Conservation (phyloP, 2,329 filamentous ascomycete genomes). For the Aureobasidium sp. region DNA sequence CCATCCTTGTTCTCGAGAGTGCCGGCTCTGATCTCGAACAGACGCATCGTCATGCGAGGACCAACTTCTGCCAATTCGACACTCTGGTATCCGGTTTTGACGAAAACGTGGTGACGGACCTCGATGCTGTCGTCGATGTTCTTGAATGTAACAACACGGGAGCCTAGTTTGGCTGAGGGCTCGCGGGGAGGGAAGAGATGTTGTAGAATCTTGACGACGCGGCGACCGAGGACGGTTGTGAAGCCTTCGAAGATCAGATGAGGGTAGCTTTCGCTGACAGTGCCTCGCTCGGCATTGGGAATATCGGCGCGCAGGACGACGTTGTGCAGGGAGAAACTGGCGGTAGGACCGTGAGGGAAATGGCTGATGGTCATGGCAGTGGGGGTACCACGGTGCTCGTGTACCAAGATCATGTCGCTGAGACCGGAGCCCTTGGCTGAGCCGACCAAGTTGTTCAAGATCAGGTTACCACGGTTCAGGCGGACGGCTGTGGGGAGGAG, state of each 20-base stretch:
- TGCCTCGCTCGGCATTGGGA: conserved; percentile 76
- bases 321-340: conserved; percentile 83
- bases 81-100: conserved; percentile 81
- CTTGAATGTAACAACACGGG: conserved; percentile 84
- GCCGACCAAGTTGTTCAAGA: conserved; percentile 75
- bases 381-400: conserved; percentile 87
- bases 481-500: conserved; percentile 78
- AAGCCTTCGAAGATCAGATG: conserved; percentile 96
- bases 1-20: conserved; percentile 92
- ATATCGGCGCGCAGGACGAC: conserved; percentile 90
- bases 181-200: conserved; percentile 91
- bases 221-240: conserved; percentile 66
- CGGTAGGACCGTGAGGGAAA: conserved; percentile 80
- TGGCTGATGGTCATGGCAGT: conserved; percentile 83
- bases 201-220: conserved; percentile 84
- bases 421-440: conserved; percentile 74
- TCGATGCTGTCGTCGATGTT: conserved; percentile 85
- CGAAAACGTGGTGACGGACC: conserved; percentile 88
- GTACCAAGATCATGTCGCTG: conserved; percentile 76
- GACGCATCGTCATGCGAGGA: conserved; percentile 91
- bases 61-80: conserved; percentile 86
- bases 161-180: conserved; percentile 71
- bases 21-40: conserved; percentile 87
- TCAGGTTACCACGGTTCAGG: conserved; percentile 82
- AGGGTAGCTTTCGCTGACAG: conserved; percentile 85